Evolutionary conservation across 2,329 filamentous ascomycete genomes (phyloP).

Genomic region (Colletotrichum sp.): DNA sequence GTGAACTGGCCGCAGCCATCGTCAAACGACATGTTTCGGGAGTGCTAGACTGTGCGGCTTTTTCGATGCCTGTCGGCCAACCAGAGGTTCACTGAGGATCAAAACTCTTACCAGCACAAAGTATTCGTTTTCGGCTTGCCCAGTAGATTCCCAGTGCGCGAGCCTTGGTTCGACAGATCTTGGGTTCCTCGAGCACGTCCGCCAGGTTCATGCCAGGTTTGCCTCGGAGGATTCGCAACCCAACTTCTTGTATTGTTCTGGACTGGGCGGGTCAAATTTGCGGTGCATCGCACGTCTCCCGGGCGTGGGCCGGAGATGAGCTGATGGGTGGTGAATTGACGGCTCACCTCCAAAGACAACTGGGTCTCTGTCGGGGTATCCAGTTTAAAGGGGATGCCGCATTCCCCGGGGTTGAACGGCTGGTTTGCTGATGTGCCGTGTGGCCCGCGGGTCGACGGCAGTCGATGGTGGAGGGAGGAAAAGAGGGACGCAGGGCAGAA

Average conservation of each 20-base stretch:
- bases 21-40: constrained; percentile 13
- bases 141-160: not conserved
- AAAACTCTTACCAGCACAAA: not conserved
- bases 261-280: not conserved
- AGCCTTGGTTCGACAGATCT: not conserved
- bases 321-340: not conserved
- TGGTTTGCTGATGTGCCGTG: constrained; percentile 5
- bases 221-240: not conserved
- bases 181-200: not conserved
- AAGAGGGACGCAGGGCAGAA: constrained; percentile 1
- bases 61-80: not conserved
- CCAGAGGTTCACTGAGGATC: not conserved
- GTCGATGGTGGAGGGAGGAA: not conserved
- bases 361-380: not conserved
- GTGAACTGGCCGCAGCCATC: not conserved
- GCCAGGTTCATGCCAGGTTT: not conserved
- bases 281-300: not conserved
- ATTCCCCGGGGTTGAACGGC: not conserved
- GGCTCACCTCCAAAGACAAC: not conserved
- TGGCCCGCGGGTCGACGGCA: not conserved
- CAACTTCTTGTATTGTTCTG: not conserved
- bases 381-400: not conserved
- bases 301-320: not conserved
- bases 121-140: not conserved
- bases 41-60: not conserved